Conservation (phyloP, 2,329 filamentous ascomycete species). For the Gliomastix tumulicola region DNA sequence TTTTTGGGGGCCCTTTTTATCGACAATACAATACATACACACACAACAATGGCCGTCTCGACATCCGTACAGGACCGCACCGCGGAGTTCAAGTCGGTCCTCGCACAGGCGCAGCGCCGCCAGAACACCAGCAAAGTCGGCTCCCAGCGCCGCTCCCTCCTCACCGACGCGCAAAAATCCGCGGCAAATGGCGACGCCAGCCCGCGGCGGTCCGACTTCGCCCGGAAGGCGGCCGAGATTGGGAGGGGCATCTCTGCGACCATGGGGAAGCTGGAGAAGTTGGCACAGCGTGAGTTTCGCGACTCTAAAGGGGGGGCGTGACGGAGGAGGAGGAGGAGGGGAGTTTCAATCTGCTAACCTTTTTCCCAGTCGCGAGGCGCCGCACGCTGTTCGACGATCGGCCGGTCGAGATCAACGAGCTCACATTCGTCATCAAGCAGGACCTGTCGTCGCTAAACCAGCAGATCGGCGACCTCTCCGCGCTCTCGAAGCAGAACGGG, state of each 20-base stretch:
- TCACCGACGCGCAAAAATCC: conserved; percentile 66
- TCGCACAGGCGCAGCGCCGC: conserved; percentile 75
- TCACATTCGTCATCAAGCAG: conserved; percentile 97
- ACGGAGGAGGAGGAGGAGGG: not conserved
- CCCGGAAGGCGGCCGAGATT: conserved; percentile 83
- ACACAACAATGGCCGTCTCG: conserved; percentile 48
- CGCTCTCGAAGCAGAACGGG: conserved; percentile 68
- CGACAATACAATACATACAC: conserved; percentile 1
- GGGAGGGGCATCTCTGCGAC: conserved; percentile 85
- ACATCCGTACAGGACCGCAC: conserved; percentile 98
- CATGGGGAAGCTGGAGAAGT: conserved; percentile 89
- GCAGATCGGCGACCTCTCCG: conserved; percentile 78
- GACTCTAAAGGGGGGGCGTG: not conserved
- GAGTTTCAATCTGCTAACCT: too few species aligned
- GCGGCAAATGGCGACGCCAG: conserved; percentile 46
- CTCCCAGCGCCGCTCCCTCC: conserved; percentile 72
- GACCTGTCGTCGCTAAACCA: conserved; percentile 79
- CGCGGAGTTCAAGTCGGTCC: conserved; percentile 86
- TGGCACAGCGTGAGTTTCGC: conserved; percentile 64
- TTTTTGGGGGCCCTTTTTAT: too few species aligned
- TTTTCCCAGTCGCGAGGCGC: conserved; percentile 83
- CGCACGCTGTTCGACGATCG: conserved; percentile 97
- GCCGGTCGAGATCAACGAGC: conserved; percentile 92
- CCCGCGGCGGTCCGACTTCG: conserved; percentile 79
- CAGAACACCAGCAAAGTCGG: conserved; percentile 71